Evolutionary conservation across 2,329 filamentous ascomycete species (phyloP), one percentile per base, ranked within the genome.

Genomic region (Epichloe scottii): DNA sequence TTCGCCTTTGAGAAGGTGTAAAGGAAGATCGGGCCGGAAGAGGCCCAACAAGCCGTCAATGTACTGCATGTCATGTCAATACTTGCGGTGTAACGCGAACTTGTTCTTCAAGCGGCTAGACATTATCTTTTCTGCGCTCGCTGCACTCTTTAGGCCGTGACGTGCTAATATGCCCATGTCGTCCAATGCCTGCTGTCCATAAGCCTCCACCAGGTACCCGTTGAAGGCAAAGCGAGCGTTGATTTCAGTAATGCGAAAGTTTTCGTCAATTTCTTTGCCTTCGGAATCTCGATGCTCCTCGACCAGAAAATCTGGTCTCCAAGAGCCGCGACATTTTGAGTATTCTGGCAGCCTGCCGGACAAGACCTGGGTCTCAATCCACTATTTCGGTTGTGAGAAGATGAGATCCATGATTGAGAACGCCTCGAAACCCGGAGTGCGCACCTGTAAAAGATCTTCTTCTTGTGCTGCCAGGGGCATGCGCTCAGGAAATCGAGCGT

Each of bases 171-270:
- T 44, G 10, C 52, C 52, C 43, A 56, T 54, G 6, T 46, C 43
- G 14, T 62, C 56, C 1, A 68, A 51, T 6, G 58, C 62, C 19
- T 60, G 37, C 7, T 68, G 63, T 0, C 65, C 65, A 33, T 65
- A 62, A 0, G 57, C 54, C 15, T 55, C 51, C 35, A 65, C 58
- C 55, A 68, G 51, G 30, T 64, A 67, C 0, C 66, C 66, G 42
- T 71, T 71, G 51, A 70, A 70, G 11, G 60, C 58, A 47, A 71
- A 71, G 0, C 69, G 62, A 1, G 66, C 68, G 46, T 71, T 71
- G 37, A 71, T 70, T 21, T 71, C 69, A 2, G 67, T 68, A 5
- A 71, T 63, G 6, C 60, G 51, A 26, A 60, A 66, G 14, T 56
- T 58, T 35, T 67, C 61, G 15, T 39, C 15, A 4, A 17, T 5